Conservation (phyloP, 2,329 filamentous ascomycete genomes). For the Acrodontium crateriforme region DNA sequence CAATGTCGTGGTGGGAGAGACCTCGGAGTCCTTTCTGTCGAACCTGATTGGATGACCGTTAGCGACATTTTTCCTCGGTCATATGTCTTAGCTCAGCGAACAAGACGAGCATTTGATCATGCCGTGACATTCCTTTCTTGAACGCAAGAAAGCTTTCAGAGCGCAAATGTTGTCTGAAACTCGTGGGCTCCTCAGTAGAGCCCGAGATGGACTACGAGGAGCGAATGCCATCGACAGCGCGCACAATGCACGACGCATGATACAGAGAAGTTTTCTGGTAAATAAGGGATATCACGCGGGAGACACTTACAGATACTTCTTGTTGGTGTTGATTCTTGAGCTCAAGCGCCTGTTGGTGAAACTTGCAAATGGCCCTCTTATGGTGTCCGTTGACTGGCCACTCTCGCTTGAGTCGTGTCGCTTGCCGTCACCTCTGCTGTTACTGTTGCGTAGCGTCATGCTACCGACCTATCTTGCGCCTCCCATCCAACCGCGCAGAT, state of each 20-base stretch:
- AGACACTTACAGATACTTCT: slow-evolving; percentile 30
- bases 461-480: slow-evolving; percentile 3
- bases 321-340: slow-evolving; percentile 30
- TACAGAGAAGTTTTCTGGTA: slow-evolving; percentile 1
- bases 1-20: slow-evolving; percentile 25
- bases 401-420: slow-evolving; percentile 55
- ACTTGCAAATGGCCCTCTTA: slow-evolving; percentile 35
- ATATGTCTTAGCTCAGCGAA: slow-evolving; percentile 11
- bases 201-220: neutral
- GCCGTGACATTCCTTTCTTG: slow-evolving; percentile 1
- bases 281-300: slow-evolving; percentile 2
- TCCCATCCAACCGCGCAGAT: no score
- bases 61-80: no score
- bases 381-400: slow-evolving; percentile 52
- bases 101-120: slow-evolving; percentile 12
- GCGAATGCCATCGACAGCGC: neutral
- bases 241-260: neutral
- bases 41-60: slow-evolving; percentile 22
- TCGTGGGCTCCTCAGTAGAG: neutral
- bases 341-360: slow-evolving; percentile 10
- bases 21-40: slow-evolving; percentile 31
- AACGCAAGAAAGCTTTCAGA: no score
- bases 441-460: slow-evolving; percentile 11
- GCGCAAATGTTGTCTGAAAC: no score
- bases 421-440: slow-evolving; percentile 27